A percentile compares a stretch with the other conserved stretches of the same genome.
These are phyloP conservation scores for Tolypocladium ophioglossoides DNA, from an alignment of 2,329 filamentous ascomycete species.

Conservation along the genomic window DNA sequence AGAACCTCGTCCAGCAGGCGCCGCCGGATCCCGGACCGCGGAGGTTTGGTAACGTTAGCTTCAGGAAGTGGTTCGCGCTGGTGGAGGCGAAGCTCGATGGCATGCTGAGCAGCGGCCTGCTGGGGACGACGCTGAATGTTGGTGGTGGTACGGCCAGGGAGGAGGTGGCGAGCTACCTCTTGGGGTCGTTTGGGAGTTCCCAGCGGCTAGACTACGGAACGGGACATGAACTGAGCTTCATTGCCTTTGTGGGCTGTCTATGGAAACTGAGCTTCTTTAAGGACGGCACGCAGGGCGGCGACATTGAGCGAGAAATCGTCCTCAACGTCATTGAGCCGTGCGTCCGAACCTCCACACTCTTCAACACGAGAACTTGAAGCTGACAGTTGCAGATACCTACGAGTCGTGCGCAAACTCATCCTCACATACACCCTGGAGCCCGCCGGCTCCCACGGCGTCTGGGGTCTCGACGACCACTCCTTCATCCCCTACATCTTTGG, in stretches of 20 bases:
- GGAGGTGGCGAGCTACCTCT: conserved; percentile 69
- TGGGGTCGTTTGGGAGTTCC: conserved; percentile 78
- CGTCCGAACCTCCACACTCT: background rate
- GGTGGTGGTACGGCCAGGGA: conserved; percentile 38
- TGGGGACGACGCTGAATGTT: conserved; percentile 18
- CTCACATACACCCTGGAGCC: conserved; percentile 88
- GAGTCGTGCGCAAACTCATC: conserved; percentile 72
- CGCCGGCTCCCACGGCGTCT: conserved; percentile 92
- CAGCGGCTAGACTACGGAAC: conserved; percentile 93
- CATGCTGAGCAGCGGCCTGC: conserved; percentile 16
- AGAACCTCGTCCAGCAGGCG: conserved; percentile 60
- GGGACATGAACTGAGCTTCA: conserved; percentile 88
- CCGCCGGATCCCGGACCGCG: conserved; percentile 79
- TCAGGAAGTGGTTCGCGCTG: conserved; percentile 70
- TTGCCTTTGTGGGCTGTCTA: conserved; percentile 79
- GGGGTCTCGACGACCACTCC: conserved; percentile 96
- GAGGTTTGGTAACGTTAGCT: conserved; percentile 86
- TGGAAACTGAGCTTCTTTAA: conserved; percentile 84
- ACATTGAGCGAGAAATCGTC: conserved; percentile 70
- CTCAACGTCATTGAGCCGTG: conserved; percentile 75
- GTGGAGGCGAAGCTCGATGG: conserved; percentile 47
- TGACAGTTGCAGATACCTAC: conserved; percentile 52
- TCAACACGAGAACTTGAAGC: background rate
- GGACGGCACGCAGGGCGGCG: conserved; percentile 35
- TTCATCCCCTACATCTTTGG: conserved; percentile 94